A percentile compares a stretch with the other conserved stretches of the same genome.
Conservation (phyloP, 2,329 filamentous ascomycete species). For the Exophiala oligosperma region DNA sequence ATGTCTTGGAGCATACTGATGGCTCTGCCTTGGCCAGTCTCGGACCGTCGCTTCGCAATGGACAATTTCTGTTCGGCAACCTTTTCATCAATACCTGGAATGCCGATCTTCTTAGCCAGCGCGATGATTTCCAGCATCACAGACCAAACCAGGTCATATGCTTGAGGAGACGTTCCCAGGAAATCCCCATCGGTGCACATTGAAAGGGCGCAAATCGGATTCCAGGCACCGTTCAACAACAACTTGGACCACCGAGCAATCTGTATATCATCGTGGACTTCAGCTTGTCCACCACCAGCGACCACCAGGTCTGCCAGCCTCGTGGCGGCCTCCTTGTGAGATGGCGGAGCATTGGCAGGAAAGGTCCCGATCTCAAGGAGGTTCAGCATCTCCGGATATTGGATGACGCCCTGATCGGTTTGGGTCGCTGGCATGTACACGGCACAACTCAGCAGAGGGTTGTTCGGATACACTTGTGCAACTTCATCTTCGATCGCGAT, state of each 20-base stretch:
- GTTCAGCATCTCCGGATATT: constrained; percentile 47
- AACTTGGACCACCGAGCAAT: constrained; percentile 41
- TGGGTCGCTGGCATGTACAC: constrained; percentile 57
- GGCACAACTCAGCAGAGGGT: constrained; percentile 55
- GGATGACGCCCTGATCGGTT: constrained; percentile 48
- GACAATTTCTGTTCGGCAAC: constrained; percentile 49
- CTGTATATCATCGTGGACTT: constrained; percentile 39
- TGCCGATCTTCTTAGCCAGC: constrained; percentile 46
- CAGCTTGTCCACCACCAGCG: constrained; percentile 47
- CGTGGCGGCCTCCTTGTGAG: constrained; percentile 35
- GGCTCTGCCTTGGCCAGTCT: constrained; percentile 37
- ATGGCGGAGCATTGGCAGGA: constrained; percentile 36
- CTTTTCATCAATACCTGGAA: constrained; percentile 43
- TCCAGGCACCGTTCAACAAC: constrained; percentile 52
- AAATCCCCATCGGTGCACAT: constrained; percentile 53
- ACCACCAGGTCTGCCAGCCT: constrained; percentile 46
- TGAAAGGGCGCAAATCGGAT: constrained; percentile 55
- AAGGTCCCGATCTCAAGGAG: constrained; percentile 53
- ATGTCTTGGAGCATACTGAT: constrained; percentile 56
- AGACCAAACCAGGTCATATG: constrained; percentile 45
- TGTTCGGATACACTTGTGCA: constrained; percentile 50
- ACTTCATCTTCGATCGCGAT: constrained; percentile 62
- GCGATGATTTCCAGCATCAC: constrained; percentile 49
- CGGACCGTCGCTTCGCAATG: constrained; percentile 36
- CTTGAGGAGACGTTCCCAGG: constrained; percentile 40